Evolutionary conservation across 1,139 yeast species (phyloP), one percentile per base, ranked within the genome.

Genomic region (Kurtzmaniella natalensis): DNA sequence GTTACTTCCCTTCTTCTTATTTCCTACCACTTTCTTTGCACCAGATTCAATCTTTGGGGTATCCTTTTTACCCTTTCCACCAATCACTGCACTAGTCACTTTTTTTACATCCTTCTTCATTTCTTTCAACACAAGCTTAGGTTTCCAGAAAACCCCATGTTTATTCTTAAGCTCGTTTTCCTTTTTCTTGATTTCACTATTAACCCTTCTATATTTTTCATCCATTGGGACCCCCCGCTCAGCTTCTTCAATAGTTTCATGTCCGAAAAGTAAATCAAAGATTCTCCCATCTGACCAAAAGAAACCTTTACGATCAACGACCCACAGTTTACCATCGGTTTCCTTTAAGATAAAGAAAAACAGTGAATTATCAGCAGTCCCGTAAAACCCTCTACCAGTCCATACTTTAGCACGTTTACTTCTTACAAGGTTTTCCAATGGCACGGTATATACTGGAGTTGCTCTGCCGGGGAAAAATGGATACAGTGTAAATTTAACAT

Each of bases 221-320:
- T 83, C 89, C 46, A 81, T 80, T 3, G 84, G 78, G 37, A 81
- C 66, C 1, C 92, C 92, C 30, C 76, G 78, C 54, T 84, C 92
- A 3, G 94, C 88, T 38, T 74, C 83, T 15, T 79, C 82, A 16
- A 85, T 53, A 1, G 85, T 60, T 52, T 85, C 94, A 48, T 83
- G 81, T 21, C 94, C 94, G 48, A 86, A 82, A 19, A 86, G 50
- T 37, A 77, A 75, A 56, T 86, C 95, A 58, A 81, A 82, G 2
- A 86, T 83, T 39, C 95, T 68, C 6, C 95, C 95, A 54, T 86
- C 95, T 22, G 92, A 87, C 95, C 95, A 86, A 60, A 84, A 86
- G 68, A 64, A 84, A 13, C 95, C 95, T 48, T 78, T 81, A 44
- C 95, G 68, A 53, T 86, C 95, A 16, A 85, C 81, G 14, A 84